Percentiles rank a stretch among this genome's conserved stretches.
phyloP scores from a whole-genome alignment of 1,284 basidiomycete genomes.

The Pterula multifida region DNA sequence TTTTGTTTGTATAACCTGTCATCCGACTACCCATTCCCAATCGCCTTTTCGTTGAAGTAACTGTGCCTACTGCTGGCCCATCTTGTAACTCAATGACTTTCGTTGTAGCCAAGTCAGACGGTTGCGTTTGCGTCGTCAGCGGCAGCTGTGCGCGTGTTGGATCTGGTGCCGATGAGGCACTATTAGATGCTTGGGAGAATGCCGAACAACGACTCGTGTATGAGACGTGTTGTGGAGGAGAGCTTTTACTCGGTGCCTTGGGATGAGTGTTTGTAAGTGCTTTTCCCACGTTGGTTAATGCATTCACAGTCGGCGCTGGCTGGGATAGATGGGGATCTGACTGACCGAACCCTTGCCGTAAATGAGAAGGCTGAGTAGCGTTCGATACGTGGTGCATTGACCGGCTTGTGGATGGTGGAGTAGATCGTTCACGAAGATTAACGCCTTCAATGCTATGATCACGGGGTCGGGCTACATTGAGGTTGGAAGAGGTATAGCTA shows the following conservation, averaged over 20 bases:
- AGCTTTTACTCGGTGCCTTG: neutral
- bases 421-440: too few relatives aligned
- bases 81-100: neutral
- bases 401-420: too few relatives aligned
- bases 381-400: too few relatives aligned
- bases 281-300: neutral
- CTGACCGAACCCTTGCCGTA: too few relatives aligned
- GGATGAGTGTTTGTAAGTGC: neutral
- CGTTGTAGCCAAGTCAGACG: neutral
- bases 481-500: neutral
- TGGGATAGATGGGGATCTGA: neutral
- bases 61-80: conserved; percentile 10
- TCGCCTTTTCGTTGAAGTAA: conserved; percentile 30
- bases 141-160: neutral
- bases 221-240: neutral
- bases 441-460: too few relatives aligned
- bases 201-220: too few relatives aligned
- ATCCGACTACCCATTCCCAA: conserved; percentile 44
- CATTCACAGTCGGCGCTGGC: neutral
- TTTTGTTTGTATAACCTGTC: conserved; percentile 51
- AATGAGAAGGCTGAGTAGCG: too few relatives aligned
- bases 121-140: neutral
- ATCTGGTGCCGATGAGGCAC: neutral
- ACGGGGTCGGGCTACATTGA: too few relatives aligned
- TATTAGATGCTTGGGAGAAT: too few relatives aligned